Conservation (phyloP, 331 rosid genomes). For the Erythrophleum ivorense region DNA sequence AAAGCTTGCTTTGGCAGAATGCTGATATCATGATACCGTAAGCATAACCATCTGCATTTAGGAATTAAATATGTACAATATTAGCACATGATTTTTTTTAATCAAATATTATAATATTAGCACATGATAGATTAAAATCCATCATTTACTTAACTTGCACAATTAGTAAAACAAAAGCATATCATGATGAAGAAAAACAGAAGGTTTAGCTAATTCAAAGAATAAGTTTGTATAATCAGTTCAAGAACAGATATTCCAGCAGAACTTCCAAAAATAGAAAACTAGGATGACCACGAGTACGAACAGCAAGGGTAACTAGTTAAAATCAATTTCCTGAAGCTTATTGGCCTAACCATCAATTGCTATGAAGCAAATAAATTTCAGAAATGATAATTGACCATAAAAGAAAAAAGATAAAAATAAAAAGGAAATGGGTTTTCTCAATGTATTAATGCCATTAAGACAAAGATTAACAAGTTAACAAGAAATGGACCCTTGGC, state of each 20-base stretch:
- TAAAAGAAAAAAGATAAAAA: background rate
- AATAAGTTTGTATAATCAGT: conserved; percentile 17
- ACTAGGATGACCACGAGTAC: background rate
- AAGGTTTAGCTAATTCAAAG: background rate
- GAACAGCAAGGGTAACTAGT: background rate
- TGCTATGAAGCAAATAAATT: conserved; percentile 17
- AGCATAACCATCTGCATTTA: conserved; percentile 84
- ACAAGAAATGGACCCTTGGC: background rate
- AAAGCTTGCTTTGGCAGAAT: conserved; percentile 81
- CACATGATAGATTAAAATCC: conserved; percentile 14
- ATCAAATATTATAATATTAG: conserved; percentile 38
- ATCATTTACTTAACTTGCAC: conserved; percentile 6
- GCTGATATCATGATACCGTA: conserved; percentile 95
- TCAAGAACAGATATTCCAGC: conserved; percentile 20
- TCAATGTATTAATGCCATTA: background rate
- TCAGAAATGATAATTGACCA: background rate
- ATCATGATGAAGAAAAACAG: background rate
- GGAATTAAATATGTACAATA: conserved; percentile 34
- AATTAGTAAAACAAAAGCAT: conserved; percentile 26
- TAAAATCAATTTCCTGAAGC: conserved; percentile 21
- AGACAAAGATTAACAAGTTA: background rate
- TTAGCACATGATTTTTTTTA: conserved; percentile 23
- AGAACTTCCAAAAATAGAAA: conserved; percentile 22
- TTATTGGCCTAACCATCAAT: conserved; percentile 1
- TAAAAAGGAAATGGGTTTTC: conserved; percentile 1